These are phyloP conservation scores for Eucalyptus polyanthemos DNA, from an alignment of 345 rosid species.

Conservation along the genomic window DNA sequence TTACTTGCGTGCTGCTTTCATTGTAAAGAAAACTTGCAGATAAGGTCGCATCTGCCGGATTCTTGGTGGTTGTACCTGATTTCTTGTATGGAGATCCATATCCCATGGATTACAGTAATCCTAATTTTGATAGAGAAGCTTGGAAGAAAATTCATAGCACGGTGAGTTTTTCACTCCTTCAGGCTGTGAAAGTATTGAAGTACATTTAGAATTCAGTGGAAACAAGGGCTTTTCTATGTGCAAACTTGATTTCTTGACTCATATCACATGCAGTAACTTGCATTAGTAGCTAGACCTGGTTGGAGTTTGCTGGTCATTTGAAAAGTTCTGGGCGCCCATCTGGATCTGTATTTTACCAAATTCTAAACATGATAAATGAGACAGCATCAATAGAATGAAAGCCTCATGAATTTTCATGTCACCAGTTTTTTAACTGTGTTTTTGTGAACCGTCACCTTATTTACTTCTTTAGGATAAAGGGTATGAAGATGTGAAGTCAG, in stretches of 20 bases:
- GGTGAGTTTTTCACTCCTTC: background rate
- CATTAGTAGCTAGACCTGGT: background rate
- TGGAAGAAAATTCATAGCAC: constrained; percentile 5
- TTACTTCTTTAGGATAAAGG: constrained; percentile 15
- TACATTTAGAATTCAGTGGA: background rate
- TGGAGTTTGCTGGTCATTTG: background rate
- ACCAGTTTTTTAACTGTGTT: background rate
- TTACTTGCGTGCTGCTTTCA: background rate
- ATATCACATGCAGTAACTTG: background rate
- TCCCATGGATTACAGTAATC: background rate
- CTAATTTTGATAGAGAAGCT: constrained; percentile 2
- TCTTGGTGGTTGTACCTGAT: constrained; percentile 17
- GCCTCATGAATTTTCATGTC: background rate
- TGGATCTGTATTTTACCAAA: background rate
- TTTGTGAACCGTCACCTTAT: background rate
- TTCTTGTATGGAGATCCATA: constrained; percentile 2
- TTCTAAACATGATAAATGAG: background rate
- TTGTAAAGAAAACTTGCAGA: constrained; percentile 22
- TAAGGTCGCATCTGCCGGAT: constrained; percentile 21
- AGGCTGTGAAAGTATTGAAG: background rate
- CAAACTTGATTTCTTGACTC: background rate
- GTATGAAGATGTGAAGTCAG: constrained; percentile 11
- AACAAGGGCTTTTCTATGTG: background rate
- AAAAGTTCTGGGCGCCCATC: background rate
- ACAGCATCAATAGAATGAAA: background rate